Conservation (phyloP, 1,139 yeast species). For the Candida glucosophila region DNA sequence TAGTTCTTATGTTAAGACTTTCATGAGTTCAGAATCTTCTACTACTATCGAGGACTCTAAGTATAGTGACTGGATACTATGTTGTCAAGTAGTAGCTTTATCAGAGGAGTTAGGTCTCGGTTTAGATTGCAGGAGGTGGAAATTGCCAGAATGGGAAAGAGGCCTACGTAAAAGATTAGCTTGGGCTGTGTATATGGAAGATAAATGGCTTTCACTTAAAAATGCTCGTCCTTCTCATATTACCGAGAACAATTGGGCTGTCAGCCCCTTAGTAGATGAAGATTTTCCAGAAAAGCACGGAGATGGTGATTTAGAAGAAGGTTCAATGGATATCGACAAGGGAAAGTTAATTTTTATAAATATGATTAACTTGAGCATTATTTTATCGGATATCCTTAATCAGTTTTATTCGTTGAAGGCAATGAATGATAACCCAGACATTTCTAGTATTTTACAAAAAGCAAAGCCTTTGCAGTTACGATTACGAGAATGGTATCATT, state of each 20-base stretch:
- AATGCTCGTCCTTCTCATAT: conserved; percentile 79
- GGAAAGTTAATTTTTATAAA: conserved; percentile 67
- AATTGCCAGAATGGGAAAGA: conserved; percentile 87
- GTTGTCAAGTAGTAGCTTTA: conserved; percentile 78
- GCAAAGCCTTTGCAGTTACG: conserved; percentile 84
- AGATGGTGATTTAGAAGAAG: conserved; percentile 50
- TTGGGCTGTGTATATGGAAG: conserved; percentile 89
- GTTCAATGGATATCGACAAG: conserved; percentile 60
- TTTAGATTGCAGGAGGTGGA: conserved; percentile 79
- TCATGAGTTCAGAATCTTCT: conserved; percentile 1
- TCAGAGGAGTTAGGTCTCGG: conserved; percentile 86
- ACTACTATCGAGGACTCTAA: conserved; percentile 30
- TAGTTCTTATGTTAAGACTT: too few relatives aligned
- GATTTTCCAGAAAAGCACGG: conserved; percentile 68
- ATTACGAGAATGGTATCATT: conserved; percentile 77
- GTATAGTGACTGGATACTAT: conserved; percentile 73
- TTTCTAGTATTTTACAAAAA: conserved; percentile 56
- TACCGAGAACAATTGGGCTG: conserved; percentile 61
- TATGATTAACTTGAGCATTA: conserved; percentile 58
- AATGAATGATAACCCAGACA: conserved; percentile 43
- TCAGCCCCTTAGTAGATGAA: conserved; percentile 52
- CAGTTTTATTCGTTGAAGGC: conserved; percentile 66
- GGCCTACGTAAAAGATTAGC: conserved; percentile 77
- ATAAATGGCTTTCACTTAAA: conserved; percentile 74
- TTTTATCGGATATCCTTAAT: conserved; percentile 64